These are phyloP conservation scores for Annulohypoxylon nitens DNA, from an alignment of 495 filamentous ascomycete species.

Conservation along the genomic window DNA sequence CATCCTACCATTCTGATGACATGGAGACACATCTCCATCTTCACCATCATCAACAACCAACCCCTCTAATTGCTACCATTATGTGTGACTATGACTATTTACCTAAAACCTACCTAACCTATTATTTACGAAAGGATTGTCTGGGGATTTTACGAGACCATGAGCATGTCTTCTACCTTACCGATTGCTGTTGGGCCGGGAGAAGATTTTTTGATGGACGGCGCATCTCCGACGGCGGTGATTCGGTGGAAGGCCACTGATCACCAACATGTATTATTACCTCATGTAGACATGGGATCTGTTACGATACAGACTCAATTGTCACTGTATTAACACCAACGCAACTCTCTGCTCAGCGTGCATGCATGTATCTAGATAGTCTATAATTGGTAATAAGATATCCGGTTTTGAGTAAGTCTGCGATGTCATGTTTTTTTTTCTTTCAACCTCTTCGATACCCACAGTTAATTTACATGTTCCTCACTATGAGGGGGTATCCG, in stretches of 20 bases:
- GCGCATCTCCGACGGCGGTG: constrained; percentile 18
- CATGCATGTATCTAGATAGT: constrained; percentile 12
- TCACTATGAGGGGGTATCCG: neutral
- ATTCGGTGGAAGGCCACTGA: constrained; percentile 21
- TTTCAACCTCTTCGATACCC: too few relatives aligned
- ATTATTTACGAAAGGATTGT: constrained; percentile 1
- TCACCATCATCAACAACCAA: constrained; percentile 6
- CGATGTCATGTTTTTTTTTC: too few relatives aligned
- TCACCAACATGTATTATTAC: constrained; percentile 41
- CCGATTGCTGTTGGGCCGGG: neutral
- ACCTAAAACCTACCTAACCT: constrained; percentile 19
- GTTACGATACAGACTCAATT: constrained; percentile 26
- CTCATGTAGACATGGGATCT: constrained; percentile 29
- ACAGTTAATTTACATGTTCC: neutral
- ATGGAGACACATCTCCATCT: constrained; percentile 4
- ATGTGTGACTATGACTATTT: constrained; percentile 37
- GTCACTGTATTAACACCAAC: constrained; percentile 35
- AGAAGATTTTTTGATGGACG: constrained; percentile 22
- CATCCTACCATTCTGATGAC: neutral
- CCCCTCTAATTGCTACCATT: constrained; percentile 42
- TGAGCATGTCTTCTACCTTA: constrained; percentile 35
- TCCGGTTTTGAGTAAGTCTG: neutral
- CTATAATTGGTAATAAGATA: neutral
- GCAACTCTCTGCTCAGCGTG: constrained; percentile 3
- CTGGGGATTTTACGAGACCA: constrained; percentile 29